These are phyloP conservation scores for Dryadomyces quercus-mongolicae DNA, from an alignment of 2,329 filamentous ascomycete species.

Conservation along the genomic window DNA sequence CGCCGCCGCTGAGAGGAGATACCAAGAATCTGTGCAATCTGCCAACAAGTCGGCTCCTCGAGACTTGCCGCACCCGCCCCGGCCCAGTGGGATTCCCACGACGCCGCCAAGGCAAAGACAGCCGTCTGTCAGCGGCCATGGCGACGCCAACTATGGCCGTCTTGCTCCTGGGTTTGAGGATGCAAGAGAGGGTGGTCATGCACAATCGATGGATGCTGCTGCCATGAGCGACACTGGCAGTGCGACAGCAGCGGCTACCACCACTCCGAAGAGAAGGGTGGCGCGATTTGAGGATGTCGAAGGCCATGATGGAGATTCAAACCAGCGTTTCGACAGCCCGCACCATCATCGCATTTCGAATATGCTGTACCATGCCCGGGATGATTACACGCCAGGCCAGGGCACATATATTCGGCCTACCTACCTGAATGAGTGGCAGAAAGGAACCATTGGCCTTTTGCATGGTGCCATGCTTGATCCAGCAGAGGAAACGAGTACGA, in stretches of 20 bases:
- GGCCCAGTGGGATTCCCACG: neutral
- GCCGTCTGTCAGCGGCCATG: neutral
- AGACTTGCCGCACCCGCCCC: neutral
- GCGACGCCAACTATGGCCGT: neutral
- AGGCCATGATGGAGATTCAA: constrained; percentile 18
- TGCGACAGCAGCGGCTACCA: neutral
- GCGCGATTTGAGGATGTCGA: constrained; percentile 17
- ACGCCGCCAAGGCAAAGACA: neutral
- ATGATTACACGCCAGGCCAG: constrained; percentile 33
- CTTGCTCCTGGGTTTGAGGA: neutral
- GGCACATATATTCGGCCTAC: constrained; percentile 46
- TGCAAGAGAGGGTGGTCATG: neutral
- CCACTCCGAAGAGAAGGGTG: constrained; percentile 9
- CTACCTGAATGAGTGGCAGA: constrained; percentile 63
- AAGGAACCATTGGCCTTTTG: constrained; percentile 50
- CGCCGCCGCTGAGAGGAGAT: constrained; percentile 28
- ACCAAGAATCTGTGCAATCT: constrained; percentile 15
- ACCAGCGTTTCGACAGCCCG: constrained; percentile 8
- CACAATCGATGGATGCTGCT: neutral
- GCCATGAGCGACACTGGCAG: neutral
- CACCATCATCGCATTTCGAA: constrained; percentile 27
- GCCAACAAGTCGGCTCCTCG: constrained; percentile 8
- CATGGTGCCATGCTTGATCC: constrained; percentile 49
- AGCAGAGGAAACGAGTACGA: constrained; percentile 21
- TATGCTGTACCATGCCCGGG: constrained; percentile 28